phyloP scores from a whole-genome alignment of 345 rosid species.

The Citrus glauca region DNA sequence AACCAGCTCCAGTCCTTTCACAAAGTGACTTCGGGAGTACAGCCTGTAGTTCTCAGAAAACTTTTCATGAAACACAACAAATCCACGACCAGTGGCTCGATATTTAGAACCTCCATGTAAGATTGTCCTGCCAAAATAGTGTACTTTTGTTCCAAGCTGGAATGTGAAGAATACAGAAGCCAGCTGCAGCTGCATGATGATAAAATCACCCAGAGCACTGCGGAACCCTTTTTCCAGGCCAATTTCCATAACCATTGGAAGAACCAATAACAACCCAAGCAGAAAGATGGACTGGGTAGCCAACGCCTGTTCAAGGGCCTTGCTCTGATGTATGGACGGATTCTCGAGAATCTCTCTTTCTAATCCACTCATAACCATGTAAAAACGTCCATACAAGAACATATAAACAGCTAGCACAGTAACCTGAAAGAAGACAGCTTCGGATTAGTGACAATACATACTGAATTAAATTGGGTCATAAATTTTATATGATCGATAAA shows the following conservation, averaged over 20 bases:
- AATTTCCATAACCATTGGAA: conserved; percentile 97
- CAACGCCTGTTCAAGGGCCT: conserved; percentile 86
- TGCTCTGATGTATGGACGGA: conserved; percentile 56
- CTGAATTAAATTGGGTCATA: not conserved
- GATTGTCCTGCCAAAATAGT: conserved; percentile 87
- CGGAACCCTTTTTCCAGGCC: conserved; percentile 95
- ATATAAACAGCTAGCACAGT: conserved; percentile 80
- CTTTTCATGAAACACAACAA: conserved; percentile 89
- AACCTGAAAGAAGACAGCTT: conserved; percentile 41
- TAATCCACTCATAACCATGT: conserved; percentile 87
- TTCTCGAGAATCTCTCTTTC: conserved; percentile 55
- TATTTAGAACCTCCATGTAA: conserved; percentile 90
- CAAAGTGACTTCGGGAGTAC: conserved; percentile 93
- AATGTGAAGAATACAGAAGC: conserved; percentile 95
- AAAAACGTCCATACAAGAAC: conserved; percentile 91
- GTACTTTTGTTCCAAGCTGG: conserved; percentile 97
- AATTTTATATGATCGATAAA: not conserved
- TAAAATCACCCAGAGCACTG: conserved; percentile 75
- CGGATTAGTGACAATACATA: not conserved
- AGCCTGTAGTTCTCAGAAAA: conserved; percentile 85
- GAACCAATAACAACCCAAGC: conserved; percentile 73
- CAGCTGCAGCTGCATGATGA: conserved; percentile 96
- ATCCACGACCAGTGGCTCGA: conserved; percentile 83
- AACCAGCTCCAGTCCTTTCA: conserved; percentile 80
- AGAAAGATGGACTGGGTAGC: conserved; percentile 83